Evolutionary conservation across 202 grass and related monocot species (phyloP), one percentile per base, ranked within the genome.

Genomic region (Brachypodium distachyon): DNA sequence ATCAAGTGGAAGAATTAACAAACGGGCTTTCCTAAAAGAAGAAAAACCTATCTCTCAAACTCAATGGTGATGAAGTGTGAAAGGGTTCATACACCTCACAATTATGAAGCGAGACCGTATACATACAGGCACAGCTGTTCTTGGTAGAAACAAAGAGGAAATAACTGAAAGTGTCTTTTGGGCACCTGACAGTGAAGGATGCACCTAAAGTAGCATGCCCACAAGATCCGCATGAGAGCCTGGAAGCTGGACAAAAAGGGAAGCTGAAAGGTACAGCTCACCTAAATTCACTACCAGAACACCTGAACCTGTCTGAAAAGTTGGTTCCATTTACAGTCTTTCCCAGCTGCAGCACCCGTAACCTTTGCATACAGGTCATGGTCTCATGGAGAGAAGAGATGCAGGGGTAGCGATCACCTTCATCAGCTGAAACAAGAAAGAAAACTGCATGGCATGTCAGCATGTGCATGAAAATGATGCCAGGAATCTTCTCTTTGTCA

Each of bases 311-410:
- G 47, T 9, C 33, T 26, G 71, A n/a, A 62, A 55, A 56, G 64
- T 18, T 53, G 19, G 44, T 6, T 39, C n/a, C n/a, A n/a, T n/a
- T n/a, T n/a, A 10, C 37, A 25, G 21, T 39, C 34, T 12, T 21
- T 51, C 59, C 75, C 58, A 46, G 38, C n/a, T 27, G 39, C 1
- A 4, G 39, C 1, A 4, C 63, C 28, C 55, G 39, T 61, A 25
- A 5, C 54, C 85, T 83, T 88, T 80, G 62, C 85, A 83, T 52
- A 18, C n/a, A n/a, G n/a, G n/a, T n/a, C n/a, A n/a, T n/a, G n/a
- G n/a, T n/a, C n/a, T 62, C 60, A 74, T 32, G 28, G 2, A 57
- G 37, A 22, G 6, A 69, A 1, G 38, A 16, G 51, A 54, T 62
- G 19, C 14, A 54, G 58, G 5, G 26, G 76, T 23, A 36, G 6